phyloP scores from a whole-genome alignment of 306 rosid species.

The Gynostemma pentaphyllum region DNA sequence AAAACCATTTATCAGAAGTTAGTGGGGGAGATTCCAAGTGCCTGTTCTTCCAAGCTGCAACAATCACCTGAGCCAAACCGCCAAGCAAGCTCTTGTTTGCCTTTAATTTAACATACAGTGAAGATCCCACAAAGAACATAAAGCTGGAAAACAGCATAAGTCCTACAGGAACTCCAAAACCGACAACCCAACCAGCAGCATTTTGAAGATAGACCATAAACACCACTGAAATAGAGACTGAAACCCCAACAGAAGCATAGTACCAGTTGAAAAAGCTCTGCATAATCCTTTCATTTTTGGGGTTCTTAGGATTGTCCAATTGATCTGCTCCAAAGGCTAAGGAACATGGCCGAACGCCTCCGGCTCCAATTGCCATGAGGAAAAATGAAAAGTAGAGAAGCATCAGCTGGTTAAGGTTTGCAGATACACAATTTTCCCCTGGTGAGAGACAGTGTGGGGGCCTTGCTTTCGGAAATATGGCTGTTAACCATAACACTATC shows the following conservation, averaged over 20 bases:
- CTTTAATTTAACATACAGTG: slow-evolving; percentile 27
- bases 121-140: slow-evolving; percentile 55
- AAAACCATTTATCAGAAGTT: slow-evolving; percentile 34
- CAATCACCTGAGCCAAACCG: slow-evolving; percentile 37
- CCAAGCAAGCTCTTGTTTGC: slow-evolving; percentile 42
- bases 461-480: slow-evolving; percentile 49
- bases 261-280: slow-evolving; percentile 79
- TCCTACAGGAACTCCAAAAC: slow-evolving; percentile 59
- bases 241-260: slow-evolving; percentile 57
- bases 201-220: slow-evolving; percentile 59
- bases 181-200: slow-evolving; percentile 44
- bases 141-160: slow-evolving; percentile 44
- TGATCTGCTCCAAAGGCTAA: slow-evolving; percentile 73
- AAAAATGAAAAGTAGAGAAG: slow-evolving; percentile 36
- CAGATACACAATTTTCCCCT: slow-evolving; percentile 19
- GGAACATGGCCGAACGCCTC: slow-evolving; percentile 72
- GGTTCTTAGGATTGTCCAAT: slow-evolving; percentile 34
- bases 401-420: slow-evolving; percentile 27
- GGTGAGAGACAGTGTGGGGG: slow-evolving; percentile 31
- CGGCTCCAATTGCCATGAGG: slow-evolving; percentile 66
- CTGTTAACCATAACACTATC: slow-evolving; percentile 46
- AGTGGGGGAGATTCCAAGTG: slow-evolving; percentile 31
- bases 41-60: slow-evolving; percentile 59
- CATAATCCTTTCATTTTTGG: slow-evolving; percentile 25
- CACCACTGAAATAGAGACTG: slow-evolving; percentile 32